Base-by-base conservation (phyloP, 139 green algal species). In the Edaphochlamys debaryana region DNA sequence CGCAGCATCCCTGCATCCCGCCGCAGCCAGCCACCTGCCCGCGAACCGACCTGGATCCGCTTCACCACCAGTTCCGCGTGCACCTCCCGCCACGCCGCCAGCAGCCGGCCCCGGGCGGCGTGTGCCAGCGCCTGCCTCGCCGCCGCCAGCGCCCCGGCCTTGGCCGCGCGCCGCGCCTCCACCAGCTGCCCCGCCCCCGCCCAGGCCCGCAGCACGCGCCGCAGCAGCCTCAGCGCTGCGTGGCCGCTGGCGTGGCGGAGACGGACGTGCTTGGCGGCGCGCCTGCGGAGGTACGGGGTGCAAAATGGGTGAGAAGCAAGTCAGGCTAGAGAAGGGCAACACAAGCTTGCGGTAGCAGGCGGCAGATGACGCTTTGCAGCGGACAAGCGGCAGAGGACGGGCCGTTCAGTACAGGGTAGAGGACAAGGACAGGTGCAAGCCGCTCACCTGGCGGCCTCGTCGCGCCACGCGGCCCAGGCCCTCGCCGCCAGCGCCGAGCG, bases 11-110 rank as follows among this genome's bases (percentile, higher is more conserved):
- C n/a, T n/a, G n/a, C n/a, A n/a, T n/a, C n/a, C n/a, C n/a, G n/a
- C n/a, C n/a, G n/a, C n/a, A n/a, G n/a, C n/a, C n/a, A n/a, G n/a
- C n/a, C n/a, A n/a, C n/a, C n/a, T n/a, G n/a, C n/a, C n/a, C n/a
- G n/a, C n/a, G 8, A 38, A 69, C 76, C 48, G 29, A 85, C 84
- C 84, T 82, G 69, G 9, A 85, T 77, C 3, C 64, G 58, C 48
- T 73, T 79, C 50, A 88, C 17, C 50, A 79, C 34, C n/a, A 42
- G 29, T 45, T 77, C 48, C 1, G 36, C 13, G 9, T 82, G 60
- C 58, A 87, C 80, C 25, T 87, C 74, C 29, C 54, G 54, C 86
- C 86, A 90, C 25, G 80, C 86, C 22, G 86, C 86, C 40, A 90
- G 56, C 67, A 85, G 17, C 23, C 86, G 73, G 13, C 30, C 6